phyloP scores from a whole-genome alignment of 208 protist genomes.

The Leishmania tropica region DNA sequence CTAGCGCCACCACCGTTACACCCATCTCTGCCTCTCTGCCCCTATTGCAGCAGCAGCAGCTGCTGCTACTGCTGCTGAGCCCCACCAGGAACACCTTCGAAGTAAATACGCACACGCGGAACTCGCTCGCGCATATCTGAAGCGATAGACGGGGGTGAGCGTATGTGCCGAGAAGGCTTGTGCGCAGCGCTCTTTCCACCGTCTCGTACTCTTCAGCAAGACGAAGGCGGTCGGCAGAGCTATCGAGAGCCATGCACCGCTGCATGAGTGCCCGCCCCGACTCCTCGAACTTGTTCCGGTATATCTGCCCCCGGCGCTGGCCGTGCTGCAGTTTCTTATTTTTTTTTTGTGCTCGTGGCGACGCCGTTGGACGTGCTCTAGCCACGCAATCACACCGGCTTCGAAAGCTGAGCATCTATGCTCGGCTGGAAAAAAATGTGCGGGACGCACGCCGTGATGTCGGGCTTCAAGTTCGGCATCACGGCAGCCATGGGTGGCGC shows the following conservation, averaged over 20 bases:
- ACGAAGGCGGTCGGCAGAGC: neutral
- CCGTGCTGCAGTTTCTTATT: constrained; percentile 31
- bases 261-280: constrained; percentile 17
- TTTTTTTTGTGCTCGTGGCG: constrained; percentile 41
- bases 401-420: constrained; percentile 35
- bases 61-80: too few relatives aligned
- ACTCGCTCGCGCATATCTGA: neutral
- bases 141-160: neutral
- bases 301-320: constrained; percentile 25
- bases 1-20: neutral
- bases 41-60: too few relatives aligned
- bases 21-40: neutral
- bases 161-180: neutral
- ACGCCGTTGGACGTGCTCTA: constrained; percentile 49
- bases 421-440: constrained; percentile 39
- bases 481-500: constrained; percentile 39
- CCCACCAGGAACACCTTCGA: too few relatives aligned
- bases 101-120: neutral
- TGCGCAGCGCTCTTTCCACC: neutral
- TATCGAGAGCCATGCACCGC: constrained; percentile 16
- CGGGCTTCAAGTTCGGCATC: constrained; percentile 36
- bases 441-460: constrained; percentile 17
- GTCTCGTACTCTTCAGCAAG: neutral
- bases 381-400: neutral
- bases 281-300: constrained; percentile 21